phyloP scores from a whole-genome alignment of 1,284 basidiomycete genomes.

The Ceratobasidium sp. region DNA sequence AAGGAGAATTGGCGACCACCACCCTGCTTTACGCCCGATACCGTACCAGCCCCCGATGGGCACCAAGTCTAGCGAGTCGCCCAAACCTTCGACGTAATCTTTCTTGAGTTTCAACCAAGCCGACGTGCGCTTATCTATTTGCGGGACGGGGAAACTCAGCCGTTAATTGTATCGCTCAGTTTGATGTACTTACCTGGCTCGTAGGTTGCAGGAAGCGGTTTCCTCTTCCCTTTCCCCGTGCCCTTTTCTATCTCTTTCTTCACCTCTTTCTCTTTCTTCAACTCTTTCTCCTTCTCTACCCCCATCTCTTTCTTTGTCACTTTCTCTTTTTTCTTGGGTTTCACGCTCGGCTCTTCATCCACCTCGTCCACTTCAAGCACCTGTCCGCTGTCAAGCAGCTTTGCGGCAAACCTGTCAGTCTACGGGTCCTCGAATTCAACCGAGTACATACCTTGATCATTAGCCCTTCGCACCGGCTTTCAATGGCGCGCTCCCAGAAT shows the following conservation, averaged over 20 bases:
- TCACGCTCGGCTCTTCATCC: neutral
- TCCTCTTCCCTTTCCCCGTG: constrained; percentile 61
- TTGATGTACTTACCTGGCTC: constrained; percentile 72
- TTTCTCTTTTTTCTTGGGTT: constrained; percentile 31
- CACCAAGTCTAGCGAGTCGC: constrained; percentile 65
- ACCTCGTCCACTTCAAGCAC: constrained; percentile 53
- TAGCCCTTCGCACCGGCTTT: constrained; percentile 87
- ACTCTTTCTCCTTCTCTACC: constrained; percentile 66
- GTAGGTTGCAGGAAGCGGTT: constrained; percentile 86
- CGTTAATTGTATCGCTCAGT: neutral
- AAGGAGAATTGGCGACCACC: constrained; percentile 93
- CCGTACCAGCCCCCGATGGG: constrained; percentile 91
- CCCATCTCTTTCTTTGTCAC: constrained; percentile 52
- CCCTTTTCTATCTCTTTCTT: constrained; percentile 45
- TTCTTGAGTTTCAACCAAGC: constrained; percentile 90
- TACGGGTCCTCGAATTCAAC: neutral
- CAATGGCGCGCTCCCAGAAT: constrained; percentile 85
- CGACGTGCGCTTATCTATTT: constrained; percentile 73
- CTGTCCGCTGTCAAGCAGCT: constrained; percentile 70
- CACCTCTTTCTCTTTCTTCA: too few relatives aligned
- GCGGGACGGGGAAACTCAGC: neutral
- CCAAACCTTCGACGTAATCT: constrained; percentile 72
- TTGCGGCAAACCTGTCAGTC: constrained; percentile 27
- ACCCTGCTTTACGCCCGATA: constrained; percentile 88
- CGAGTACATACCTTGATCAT: constrained; percentile 83